Evolutionary conservation across 2,329 filamentous ascomycete genomes (phyloP).

Genomic region (Calonectria pseudoturangicola): DNA sequence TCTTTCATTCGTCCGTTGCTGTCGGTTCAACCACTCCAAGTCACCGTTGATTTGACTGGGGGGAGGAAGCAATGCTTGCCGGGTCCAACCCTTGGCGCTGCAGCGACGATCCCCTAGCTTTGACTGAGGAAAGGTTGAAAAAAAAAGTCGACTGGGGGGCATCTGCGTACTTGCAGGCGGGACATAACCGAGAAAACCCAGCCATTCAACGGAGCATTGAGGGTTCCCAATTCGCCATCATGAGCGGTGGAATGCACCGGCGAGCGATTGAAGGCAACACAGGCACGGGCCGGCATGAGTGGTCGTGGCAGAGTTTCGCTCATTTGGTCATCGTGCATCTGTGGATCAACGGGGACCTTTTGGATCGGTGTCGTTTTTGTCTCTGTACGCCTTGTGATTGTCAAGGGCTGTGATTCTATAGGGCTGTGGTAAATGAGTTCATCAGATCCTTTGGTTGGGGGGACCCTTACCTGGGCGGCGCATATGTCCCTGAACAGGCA

Average conservation of each 20-base stretch:
- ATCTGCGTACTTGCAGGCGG: conserved; percentile 1
- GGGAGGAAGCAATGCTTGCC: not conserved
- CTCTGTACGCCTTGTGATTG: not conserved
- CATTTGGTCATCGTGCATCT: conserved; percentile 18
- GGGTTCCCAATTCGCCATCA: not conserved
- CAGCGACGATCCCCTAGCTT: conserved; percentile 4
- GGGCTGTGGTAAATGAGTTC: conserved; percentile 24
- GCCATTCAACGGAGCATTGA: conserved; percentile 6
- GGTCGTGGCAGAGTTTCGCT: conserved; percentile 3
- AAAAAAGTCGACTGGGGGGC: not conserved
- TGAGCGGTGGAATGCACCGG: conserved; percentile 5
- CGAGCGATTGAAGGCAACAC: not conserved
- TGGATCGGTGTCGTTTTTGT: conserved; percentile 3
- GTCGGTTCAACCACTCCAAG: conserved; percentile 10
- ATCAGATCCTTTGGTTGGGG: conserved; percentile 5
- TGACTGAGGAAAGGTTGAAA: not conserved
- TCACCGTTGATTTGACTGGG: conserved; percentile 26
- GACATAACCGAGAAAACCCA: not conserved
- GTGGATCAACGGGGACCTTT: conserved; percentile 21
- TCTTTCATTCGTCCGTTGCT: conserved; percentile 6
- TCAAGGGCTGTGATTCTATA: conserved; percentile 3
- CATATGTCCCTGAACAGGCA: not conserved
- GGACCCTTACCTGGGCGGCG: not conserved
- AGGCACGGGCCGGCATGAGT: conserved; percentile 28
- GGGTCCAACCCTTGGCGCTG: conserved; percentile 19